Base-by-base conservation (phyloP, 1,139 yeast species). In the Hyphopichia burtonii region DNA sequence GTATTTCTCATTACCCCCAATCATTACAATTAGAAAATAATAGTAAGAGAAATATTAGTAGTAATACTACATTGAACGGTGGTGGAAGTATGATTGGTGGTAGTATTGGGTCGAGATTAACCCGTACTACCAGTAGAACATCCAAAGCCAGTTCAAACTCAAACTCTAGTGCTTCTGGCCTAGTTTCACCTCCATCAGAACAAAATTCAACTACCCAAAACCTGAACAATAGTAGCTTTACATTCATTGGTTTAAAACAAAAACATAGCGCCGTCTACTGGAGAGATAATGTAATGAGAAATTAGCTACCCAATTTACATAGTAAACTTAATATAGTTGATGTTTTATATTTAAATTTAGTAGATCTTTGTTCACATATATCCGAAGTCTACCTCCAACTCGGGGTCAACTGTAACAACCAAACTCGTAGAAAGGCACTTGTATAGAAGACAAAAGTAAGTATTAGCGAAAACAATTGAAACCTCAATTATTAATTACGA, bases 191-290 rank as follows among this genome's bases (percentile, higher is more conserved):
- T 8, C 47, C 50, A 6, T 42, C 55, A 34, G 34, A 31, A 25
- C 32, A 36, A 44, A 38, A 27, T 23, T 36, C 30, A 31, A 32
- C n/a, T n/a, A 20, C 10, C 12, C 28, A 25, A 25, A 25, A 8
- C 17, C 32, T 30, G 18, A 5, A 7, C 23, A 14, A 14, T 31
- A 11, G 16, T 17, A 41, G 44, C 27, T 8, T 34, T n/a, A 27
- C 15, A 3, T 8, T 25, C 19, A 27, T 25, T 8, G 41, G 50
- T n/a, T 41, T 56, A 25, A 56, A 59, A 44, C 53, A 64, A 17
- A 73, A 70, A 61, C 61, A 77, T 47, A 73, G 78, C 19, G 71
- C 77, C 1, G 58, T 74, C 60, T 72, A 71, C 57, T 76, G 81
- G 81, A 70, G 78, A 55, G 53, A 44, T 36, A 27, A 41, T 18